Base-by-base conservation (phyloP, 1,139 yeast species). In the Geotrichum armillariae region DNA sequence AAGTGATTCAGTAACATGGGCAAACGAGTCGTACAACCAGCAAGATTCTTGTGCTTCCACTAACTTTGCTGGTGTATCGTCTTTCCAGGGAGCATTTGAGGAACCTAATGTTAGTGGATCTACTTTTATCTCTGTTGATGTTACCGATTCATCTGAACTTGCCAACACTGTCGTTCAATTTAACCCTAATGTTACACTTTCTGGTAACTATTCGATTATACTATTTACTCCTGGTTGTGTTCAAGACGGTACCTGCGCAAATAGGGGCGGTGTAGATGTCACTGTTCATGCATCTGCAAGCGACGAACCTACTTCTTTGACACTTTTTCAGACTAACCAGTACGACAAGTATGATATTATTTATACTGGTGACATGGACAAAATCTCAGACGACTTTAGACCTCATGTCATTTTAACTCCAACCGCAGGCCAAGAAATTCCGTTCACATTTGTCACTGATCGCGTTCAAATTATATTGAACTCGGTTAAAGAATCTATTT, bases 201-300 rank as follows among this genome's bases (percentile, higher is more conserved):
- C 88, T 0, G 98, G 97, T 11, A 75, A 81, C 56, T 93, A 89
- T 65, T 74, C 89, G 0, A 73, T 93, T 23, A 72, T 81, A 47
- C 60, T 91, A 52, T 82, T 78, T 58, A 93, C 99, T 0, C 97
- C 97, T 0, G 98, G 99, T 0, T 93, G 99, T 69, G 56, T 69
- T 2, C 67, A 63, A 8, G 96, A 88, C 63, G 69, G 73, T 40
- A 77, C 95, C 0, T 93, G 99, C 67, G 60, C 65, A 21, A 57
- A 70, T 21, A 78, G 99, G 63, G 90, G 95, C 5, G 78, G 80
- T 31, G 93, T 88, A 4, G 86, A 86, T 58, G 96, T 85, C 0
- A 76, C 95, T 0, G 74, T 91, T 1, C 71, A 71, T 55, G 32
- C 49, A 8, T 20, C 47, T 18, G 34, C 16, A 4, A 16, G 38